Base-by-base conservation (phyloP, 257 asterid genomes). In the Prunella vulgaris region DNA sequence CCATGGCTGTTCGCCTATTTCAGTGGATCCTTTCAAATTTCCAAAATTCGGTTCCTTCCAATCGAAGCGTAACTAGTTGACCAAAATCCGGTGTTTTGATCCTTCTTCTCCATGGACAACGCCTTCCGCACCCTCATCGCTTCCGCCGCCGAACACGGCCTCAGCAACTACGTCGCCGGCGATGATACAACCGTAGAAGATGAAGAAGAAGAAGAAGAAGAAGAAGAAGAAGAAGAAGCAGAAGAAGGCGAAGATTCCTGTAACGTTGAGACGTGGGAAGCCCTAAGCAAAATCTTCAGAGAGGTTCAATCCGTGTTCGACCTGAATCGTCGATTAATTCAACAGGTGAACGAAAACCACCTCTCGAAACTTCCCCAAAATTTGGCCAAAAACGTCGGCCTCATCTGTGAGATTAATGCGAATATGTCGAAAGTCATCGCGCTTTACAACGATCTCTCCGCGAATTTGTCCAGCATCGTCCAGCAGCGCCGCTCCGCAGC, bases 291-390 rank as follows among this genome's bases (percentile, higher is more conserved):
- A 76, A 59, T 78, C 76, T 83, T 88, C 66, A 66, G 69, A 12
- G 89, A 86, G 74, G 96, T 80, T 14, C 89, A 90, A 40, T 82
- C 79, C 17, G 69, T 86, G 76, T 72, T 88, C 57, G 94, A 86
- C 74, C 88, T 54, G 74, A 90, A 90, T 61, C 83, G 93, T 38
- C 67, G 60, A 33, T 63, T 90, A 15, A 88, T 90, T 73, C 87
- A 84, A 27, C 94, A 82, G 68, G 97, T 81, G 24, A 85, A 90
- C 67, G 83, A 88, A 51, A 86, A 90, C 78, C 96, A 88, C 46
- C 79, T 70, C 8, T 84, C 96, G 3, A 88, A 78, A 70, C 30
- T 81, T 49, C 90, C 20, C 20, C 74, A 76, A 1, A 85, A 85
- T 72, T 7, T 90, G 78, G 90, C 72, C 60, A 80, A 76, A 62